Percentiles rank a stretch among this genome's conserved stretches.
Evolutionary conservation across 768 basidiomycete genomes (phyloP).

Genomic region (Lactarius hatsudake): DNA sequence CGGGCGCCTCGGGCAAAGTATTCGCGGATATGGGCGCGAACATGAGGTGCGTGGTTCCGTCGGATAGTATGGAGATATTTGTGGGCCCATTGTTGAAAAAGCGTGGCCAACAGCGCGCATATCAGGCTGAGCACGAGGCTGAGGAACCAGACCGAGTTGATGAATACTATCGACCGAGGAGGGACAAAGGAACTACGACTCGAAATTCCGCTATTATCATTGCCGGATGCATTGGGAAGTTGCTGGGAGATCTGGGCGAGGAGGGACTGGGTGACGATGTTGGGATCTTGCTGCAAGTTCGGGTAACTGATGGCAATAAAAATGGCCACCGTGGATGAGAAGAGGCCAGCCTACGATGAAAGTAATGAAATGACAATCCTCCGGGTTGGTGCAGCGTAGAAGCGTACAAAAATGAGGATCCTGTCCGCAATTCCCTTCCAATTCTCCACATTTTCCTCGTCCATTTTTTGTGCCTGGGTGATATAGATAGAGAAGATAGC

Average conservation of each 20-base stretch:
- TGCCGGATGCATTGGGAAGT: background rate
- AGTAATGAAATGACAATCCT: background rate
- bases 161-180: background rate
- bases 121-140: no score
- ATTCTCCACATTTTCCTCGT: conserved; percentile 5
- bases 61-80: conserved; percentile 7
- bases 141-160: no score
- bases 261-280: no score
- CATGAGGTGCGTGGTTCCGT: background rate
- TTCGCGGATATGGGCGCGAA: background rate
- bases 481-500: no score
- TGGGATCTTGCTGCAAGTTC: no score
- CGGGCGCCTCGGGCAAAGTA: background rate
- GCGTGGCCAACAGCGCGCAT: background rate
- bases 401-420: background rate
- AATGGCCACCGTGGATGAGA: no score
- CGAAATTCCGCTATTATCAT: background rate
- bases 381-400: background rate
- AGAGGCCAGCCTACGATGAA: background rate
- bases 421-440: conserved; percentile 17
- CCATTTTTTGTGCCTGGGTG: background rate
- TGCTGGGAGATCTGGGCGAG: conserved; percentile 18
- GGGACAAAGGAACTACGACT: background rate
- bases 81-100: conserved; percentile 17
- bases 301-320: no score